phyloP scores from a whole-genome alignment of 208 protist species.

The Acanthamoeba lenticulata region DNA sequence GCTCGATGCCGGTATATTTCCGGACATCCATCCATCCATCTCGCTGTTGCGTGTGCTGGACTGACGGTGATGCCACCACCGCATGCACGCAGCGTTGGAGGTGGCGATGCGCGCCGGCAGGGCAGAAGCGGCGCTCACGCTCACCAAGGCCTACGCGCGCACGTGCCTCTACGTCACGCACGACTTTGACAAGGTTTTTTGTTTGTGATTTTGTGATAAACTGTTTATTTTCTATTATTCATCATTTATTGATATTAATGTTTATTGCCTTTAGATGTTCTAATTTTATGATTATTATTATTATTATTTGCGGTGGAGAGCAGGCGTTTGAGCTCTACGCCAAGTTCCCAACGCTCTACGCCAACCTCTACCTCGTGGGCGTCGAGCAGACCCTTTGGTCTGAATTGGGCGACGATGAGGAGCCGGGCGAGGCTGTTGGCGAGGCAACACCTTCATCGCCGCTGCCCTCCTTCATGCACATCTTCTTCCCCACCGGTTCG shows the following conservation, averaged over 20 bases:
- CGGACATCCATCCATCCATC: too few relatives aligned
- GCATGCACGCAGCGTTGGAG: constrained; percentile 20
- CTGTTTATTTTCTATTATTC: too few relatives aligned
- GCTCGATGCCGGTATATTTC: neutral
- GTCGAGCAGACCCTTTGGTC: constrained; percentile 28
- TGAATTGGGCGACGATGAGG: neutral
- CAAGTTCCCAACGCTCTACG: constrained; percentile 35
- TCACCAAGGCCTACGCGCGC: neutral
- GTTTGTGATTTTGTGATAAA: too few relatives aligned
- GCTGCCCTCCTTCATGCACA: neutral
- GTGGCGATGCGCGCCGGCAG: neutral
- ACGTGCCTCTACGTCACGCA: constrained; percentile 1
- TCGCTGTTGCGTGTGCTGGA: too few relatives aligned
- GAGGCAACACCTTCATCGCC: neutral
- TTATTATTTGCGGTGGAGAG: too few relatives aligned
- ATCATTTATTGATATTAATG: too few relatives aligned
- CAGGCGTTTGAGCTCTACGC: constrained; percentile 23
- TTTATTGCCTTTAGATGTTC: too few relatives aligned
- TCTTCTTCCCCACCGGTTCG: constrained; percentile 9
- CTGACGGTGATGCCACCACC: too few relatives aligned
- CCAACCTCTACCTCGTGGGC: constrained; percentile 13
- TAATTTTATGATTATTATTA: too few relatives aligned
- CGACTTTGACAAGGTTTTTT: constrained; percentile 16
- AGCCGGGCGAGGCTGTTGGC: neutral
- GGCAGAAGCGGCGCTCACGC: neutral